Evolutionary conservation across 345 rosid genomes (phyloP).

Genomic region (Salix dunnii): DNA sequence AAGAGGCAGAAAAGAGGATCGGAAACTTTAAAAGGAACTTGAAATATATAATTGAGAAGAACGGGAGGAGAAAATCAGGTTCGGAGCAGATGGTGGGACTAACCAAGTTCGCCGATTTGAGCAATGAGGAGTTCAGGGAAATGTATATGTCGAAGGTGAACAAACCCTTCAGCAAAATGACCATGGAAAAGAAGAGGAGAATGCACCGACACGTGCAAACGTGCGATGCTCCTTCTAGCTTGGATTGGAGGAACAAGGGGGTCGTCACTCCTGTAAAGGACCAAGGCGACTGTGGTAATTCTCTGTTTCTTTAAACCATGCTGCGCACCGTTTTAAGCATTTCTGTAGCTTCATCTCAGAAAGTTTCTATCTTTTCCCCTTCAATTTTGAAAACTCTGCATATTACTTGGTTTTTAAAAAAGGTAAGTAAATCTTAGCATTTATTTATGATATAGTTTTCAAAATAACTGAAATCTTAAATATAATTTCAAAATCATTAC

Average conservation of each 20-base stretch:
- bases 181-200: neutral
- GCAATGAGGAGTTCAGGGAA: conserved; percentile 54
- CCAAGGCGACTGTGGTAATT: conserved; percentile 55
- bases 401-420: too few relatives aligned
- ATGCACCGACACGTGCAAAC: conserved; percentile 19
- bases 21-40: conserved; percentile 43
- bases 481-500: too few relatives aligned
- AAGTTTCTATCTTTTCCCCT: too few relatives aligned
- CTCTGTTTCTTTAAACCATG: too few relatives aligned
- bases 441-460: too few relatives aligned
- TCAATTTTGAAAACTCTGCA: too few relatives aligned
- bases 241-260: conserved; percentile 69
- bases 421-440: too few relatives aligned
- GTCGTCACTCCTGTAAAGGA: conserved; percentile 51
- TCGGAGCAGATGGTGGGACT: conserved; percentile 39
- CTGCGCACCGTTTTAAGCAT: too few relatives aligned
- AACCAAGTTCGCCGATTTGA: conserved; percentile 64
- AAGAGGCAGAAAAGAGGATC: conserved; percentile 48
- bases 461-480: too few relatives aligned
- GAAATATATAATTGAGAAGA: conserved; percentile 45
- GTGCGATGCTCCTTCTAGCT: conserved; percentile 51
- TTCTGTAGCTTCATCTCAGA: too few relatives aligned
- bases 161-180: conserved; percentile 31
- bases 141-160: conserved; percentile 43
- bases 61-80: conserved; percentile 8